phyloP scores from a whole-genome alignment of 2,329 filamentous ascomycete genomes.

The Ilyonectria mors-panacis region DNA sequence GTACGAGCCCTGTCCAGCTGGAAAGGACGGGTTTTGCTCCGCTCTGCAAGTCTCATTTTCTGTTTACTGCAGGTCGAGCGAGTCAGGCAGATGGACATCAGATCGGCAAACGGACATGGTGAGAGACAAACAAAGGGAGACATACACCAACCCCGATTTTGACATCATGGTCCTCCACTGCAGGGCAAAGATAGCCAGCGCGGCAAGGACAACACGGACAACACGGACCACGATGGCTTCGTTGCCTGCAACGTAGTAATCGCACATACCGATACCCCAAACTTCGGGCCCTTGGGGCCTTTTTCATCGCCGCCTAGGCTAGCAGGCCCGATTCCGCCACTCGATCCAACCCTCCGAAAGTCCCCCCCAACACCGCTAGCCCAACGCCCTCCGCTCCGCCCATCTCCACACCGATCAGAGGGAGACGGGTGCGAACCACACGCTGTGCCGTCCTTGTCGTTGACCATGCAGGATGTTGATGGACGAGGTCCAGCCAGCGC shows the following conservation, averaged over 20 bases:
- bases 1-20: too few species aligned
- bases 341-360: conserved; percentile 34
- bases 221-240: background rate
- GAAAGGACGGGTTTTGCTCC: background rate
- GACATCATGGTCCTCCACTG: background rate
- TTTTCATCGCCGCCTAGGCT: conserved; percentile 21
- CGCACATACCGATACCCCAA: conserved; percentile 31
- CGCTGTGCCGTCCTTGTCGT: conserved; percentile 9
- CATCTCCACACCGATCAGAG: conserved; percentile 23
- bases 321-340: conserved; percentile 36
- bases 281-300: conserved; percentile 5
- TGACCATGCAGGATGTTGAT: background rate
- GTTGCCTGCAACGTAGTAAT: background rate
- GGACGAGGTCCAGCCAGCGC: background rate
- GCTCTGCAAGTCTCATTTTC: background rate
- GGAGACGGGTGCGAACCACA: conserved; percentile 9
- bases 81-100: background rate
- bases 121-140: background rate
- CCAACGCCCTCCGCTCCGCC: conserved; percentile 32
- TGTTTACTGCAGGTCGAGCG: background rate
- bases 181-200: background rate
- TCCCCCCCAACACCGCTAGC: conserved; percentile 28
- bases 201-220: background rate
- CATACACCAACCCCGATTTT: background rate
- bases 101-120: background rate